phyloP scores from a whole-genome alignment of 768 basidiomycete species.

The Heimioporus sp. region DNA sequence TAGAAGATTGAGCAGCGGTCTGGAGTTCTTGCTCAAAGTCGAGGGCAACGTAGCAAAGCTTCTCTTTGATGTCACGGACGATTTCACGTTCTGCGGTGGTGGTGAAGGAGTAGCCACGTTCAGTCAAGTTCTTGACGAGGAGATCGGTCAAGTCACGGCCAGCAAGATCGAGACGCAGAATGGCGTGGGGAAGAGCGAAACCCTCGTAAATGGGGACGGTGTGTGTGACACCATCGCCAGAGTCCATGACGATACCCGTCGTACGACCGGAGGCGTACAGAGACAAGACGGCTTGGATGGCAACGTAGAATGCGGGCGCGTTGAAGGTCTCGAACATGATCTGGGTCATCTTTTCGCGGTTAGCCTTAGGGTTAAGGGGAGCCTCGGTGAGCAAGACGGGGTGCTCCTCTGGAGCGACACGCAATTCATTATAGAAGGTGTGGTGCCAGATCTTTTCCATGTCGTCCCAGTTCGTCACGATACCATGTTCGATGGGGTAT shows the following conservation, averaged over 20 bases:
- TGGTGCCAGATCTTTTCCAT: slow-evolving; percentile 99
- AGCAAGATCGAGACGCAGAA: slow-evolving; percentile 87
- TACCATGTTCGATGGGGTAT: slow-evolving; percentile 93
- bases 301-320: slow-evolving; percentile 71
- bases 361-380: slow-evolving; percentile 70
- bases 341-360: slow-evolving; percentile 75
- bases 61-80: slow-evolving; percentile 94
- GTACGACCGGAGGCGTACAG: slow-evolving; percentile 94
- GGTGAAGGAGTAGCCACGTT: slow-evolving; percentile 93
- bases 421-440: slow-evolving; percentile 87
- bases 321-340: slow-evolving; percentile 83
- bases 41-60: slow-evolving; percentile 90
- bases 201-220: slow-evolving; percentile 97
- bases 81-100: slow-evolving; percentile 94
- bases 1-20: slow-evolving; percentile 85
- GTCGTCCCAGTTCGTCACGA: slow-evolving; percentile 98
- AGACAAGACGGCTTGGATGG: slow-evolving; percentile 72
- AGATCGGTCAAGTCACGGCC: slow-evolving; percentile 89
- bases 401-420: slow-evolving; percentile 76
- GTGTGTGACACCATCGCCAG: slow-evolving; percentile 95
- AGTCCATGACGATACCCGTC: slow-evolving; percentile 93
- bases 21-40: slow-evolving; percentile 94
- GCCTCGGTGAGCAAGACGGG: slow-evolving; percentile 72
- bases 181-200: slow-evolving; percentile 90
- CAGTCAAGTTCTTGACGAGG: slow-evolving; percentile 81